A percentile compares a stretch with the other conserved stretches of the same genome.
Conservation (phyloP, 495 filamentous ascomycete species). For the Aspergillus olivimuriae region DNA sequence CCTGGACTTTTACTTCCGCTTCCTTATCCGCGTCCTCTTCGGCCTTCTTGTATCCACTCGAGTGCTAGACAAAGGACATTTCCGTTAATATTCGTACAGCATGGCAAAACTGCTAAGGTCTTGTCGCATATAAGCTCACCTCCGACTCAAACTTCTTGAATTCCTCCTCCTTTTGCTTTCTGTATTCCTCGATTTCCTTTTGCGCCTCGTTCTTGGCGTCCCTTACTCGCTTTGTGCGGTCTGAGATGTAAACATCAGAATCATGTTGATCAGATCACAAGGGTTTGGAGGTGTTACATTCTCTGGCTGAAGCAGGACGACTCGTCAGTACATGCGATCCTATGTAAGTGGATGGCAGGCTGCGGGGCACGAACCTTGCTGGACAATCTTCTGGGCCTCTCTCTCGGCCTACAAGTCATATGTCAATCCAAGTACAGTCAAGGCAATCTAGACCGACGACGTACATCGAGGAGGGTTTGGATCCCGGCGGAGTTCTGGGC, state of each 20-base stretch:
- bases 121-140: conserved; percentile 45
- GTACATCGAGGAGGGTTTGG: conserved; percentile 96
- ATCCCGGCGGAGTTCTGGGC: conserved; percentile 98
- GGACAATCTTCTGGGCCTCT: conserved; percentile 98
- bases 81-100: conserved; percentile 8
- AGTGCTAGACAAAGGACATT: conserved; percentile 50
- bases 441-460: conserved; percentile 19
- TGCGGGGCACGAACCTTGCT: conserved; percentile 80
- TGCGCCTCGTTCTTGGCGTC: conserved; percentile 93
- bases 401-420: conserved; percentile 69
- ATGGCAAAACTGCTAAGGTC: not conserved
- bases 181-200: conserved; percentile 96
- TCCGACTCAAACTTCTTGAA: conserved; percentile 92
- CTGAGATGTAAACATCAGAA: conserved; percentile 46
- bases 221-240: conserved; percentile 94
- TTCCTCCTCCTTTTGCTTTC: conserved; percentile 82
- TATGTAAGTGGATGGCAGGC: too few relatives aligned
- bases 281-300: conserved; percentile 49
- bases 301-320: conserved; percentile 49
- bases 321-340: conserved; percentile 31
- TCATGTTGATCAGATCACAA: not conserved
- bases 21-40: conserved; percentile 82
- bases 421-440: conserved; percentile 2
- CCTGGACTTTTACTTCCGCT: conserved; percentile 70
- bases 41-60: conserved; percentile 78